Percentiles rank a stretch among this genome's conserved stretches.
These are phyloP conservation scores for Nakazawaea ishiwadae DNA, from an alignment of 805 yeast species.

Conservation along the genomic window DNA sequence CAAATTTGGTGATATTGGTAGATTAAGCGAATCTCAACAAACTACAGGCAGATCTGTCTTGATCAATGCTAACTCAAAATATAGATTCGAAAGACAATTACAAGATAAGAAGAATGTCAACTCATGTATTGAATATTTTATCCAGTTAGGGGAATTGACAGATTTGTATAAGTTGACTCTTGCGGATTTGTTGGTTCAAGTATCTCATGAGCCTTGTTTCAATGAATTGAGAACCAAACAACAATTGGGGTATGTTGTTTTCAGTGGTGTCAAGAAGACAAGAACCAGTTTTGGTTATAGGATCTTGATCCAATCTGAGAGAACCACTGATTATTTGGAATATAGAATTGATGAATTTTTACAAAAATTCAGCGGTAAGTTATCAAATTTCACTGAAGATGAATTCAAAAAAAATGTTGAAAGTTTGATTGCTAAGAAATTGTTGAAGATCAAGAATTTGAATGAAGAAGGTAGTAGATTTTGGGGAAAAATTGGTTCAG, in stretches of 20 bases:
- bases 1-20: conserved; percentile 26
- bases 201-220: conserved; percentile 84
- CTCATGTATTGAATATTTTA: conserved; percentile 75
- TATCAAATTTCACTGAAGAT: conserved; percentile 50
- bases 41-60: conserved; percentile 37
- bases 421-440: conserved; percentile 61
- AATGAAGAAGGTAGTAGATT: conserved; percentile 67
- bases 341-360: conserved; percentile 71
- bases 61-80: conserved; percentile 33
- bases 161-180: conserved; percentile 42
- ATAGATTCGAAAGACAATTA: conserved; percentile 43
- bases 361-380: conserved; percentile 35
- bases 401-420: conserved; percentile 67
- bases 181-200: conserved; percentile 64
- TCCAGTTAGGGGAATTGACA: conserved; percentile 56
- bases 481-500: conserved; percentile 65
- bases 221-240: conserved; percentile 88
- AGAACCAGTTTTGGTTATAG: conserved; percentile 72
- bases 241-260: conserved; percentile 93
- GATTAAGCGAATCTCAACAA: conserved; percentile 38
- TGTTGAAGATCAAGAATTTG: conserved; percentile 72
- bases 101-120: conserved; percentile 72
- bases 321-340: conserved; percentile 68
- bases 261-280: conserved; percentile 64
- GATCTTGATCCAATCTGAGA: conserved; percentile 80